Evolutionary conservation across 2,329 filamentous ascomycete species (phyloP), one percentile per base, ranked within the genome.

Genomic region (Penicillium sp.): DNA sequence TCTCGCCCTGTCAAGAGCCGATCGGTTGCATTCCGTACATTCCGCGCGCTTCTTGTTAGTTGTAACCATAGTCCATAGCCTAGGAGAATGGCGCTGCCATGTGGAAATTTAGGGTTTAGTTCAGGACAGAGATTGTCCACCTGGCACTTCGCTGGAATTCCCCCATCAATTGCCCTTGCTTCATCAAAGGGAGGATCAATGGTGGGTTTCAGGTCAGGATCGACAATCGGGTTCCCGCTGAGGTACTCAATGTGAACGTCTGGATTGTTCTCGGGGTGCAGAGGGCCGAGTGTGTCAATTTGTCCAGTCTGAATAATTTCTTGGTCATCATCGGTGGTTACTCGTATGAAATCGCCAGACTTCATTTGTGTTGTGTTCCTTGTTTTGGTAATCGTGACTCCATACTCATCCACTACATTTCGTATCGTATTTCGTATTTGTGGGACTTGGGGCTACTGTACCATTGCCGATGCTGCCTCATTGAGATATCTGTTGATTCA

Each of bases 21-120:
- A 55, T 57, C 57, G 55, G 57, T 58, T 48, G 48, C 58, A 63
- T 61, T 51, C 33, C 42, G 42, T 22, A 55, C 56, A 53, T 57
- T 59, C 60, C 54, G 38, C 43, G 42, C 40, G 16, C 28, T 30
- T n/a, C 30, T 37, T 37, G 35, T 14, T 33, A 8, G 30, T 33
- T 33, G 30, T 33, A 33, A 33, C 30, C 30, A 33, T 33, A 33
- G 8, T 33, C 30, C 30, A 33, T 33, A 33, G 30, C 4, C 13
- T 16, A 6, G 25, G 30, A 22, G 8, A 16, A 22, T 11, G 28
- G 48, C 28, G 48, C 11, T 6, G 48, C 48, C 48, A 51, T 51
- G 48, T 51, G 48, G 48, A 35, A 35, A 35, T 35, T 35, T 51
- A 51, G 48, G 28, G 48, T 35, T 48, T 3, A 13, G 3, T 11